phyloP scores from a whole-genome alignment of 805 yeast species.

The Tetrapisispora phaffii region DNA sequence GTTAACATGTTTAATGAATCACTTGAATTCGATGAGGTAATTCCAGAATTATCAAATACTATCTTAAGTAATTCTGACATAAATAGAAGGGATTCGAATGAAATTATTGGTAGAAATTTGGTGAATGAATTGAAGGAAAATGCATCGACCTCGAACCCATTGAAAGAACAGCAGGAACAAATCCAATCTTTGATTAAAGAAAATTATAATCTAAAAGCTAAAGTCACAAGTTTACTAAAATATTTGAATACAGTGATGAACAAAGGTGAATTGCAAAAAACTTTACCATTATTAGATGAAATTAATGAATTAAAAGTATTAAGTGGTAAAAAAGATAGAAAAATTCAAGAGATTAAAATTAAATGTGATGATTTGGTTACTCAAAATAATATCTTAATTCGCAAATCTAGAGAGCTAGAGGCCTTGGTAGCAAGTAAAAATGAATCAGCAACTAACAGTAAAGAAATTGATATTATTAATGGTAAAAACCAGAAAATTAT shows the following conservation, averaged over 20 bases:
- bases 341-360: constrained; percentile 10
- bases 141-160: constrained; percentile 22
- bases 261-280: constrained; percentile 18
- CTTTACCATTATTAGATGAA: constrained; percentile 17
- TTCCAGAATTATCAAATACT: constrained; percentile 15
- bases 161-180: constrained; percentile 25
- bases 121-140: constrained; percentile 15
- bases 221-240: constrained; percentile 23
- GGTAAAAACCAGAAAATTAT: neutral
- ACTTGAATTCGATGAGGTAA: constrained; percentile 26
- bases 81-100: constrained; percentile 2
- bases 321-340: constrained; percentile 7
- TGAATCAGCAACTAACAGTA: neutral
- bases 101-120: constrained; percentile 10
- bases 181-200: constrained; percentile 18
- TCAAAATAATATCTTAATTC: constrained; percentile 1
- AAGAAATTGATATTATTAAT: neutral
- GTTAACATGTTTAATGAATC: constrained; percentile 23
- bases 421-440: neutral
- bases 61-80: neutral
- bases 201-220: constrained; percentile 22
- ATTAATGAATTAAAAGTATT: constrained; percentile 16
- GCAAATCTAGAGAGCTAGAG: neutral
- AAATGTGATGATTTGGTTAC: constrained; percentile 9
- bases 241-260: constrained; percentile 22